Conservation (phyloP, 805 yeast genomes). For the Lipomyces yamanashiensis region DNA sequence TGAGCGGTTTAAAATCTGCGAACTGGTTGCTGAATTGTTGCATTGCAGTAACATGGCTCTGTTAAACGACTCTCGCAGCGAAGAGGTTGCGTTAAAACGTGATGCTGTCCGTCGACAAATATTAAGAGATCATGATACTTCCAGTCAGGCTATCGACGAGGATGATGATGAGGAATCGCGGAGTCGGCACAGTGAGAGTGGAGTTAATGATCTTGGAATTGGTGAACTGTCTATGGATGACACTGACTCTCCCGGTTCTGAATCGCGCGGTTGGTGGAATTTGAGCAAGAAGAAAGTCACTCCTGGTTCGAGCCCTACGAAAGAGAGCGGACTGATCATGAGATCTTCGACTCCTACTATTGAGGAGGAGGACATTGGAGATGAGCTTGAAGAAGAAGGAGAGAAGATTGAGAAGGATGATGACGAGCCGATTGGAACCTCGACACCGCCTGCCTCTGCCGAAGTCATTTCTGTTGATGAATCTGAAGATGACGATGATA, state of each 20-base stretch:
- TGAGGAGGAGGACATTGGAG: slow-evolving; percentile 22
- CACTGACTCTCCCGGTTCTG: slow-evolving; percentile 14
- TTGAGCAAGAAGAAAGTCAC: slow-evolving; percentile 24
- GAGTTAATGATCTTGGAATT: slow-evolving; percentile 18
- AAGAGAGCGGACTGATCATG: slow-evolving; percentile 15
- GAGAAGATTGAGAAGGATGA: slow-evolving; percentile 21
- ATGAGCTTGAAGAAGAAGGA: slow-evolving; percentile 21
- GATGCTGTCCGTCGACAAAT: slow-evolving; percentile 61
- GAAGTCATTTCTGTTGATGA: slow-evolving; percentile 4
- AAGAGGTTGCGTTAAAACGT: slow-evolving; percentile 67
- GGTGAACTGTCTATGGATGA: slow-evolving; percentile 27
- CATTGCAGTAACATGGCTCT: slow-evolving; percentile 98
- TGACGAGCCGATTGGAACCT: slow-evolving; percentile 15
- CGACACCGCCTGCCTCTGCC: slow-evolving; percentile 13
- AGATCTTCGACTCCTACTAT: slow-evolving; percentile 16
- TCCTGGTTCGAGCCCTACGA: slow-evolving; percentile 19
- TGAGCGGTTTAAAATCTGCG: slow-evolving; percentile 87
- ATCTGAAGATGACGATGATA: slow-evolving; percentile 3
- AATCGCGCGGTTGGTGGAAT: slow-evolving; percentile 35
- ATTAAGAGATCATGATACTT: slow-evolving; percentile 8
- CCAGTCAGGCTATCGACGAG: slow-evolving; percentile 8
- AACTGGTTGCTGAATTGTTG: slow-evolving; percentile 87
- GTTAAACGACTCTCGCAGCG: slow-evolving; percentile 76
- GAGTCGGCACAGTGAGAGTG: slow-evolving; percentile 5
- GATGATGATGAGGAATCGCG: slow-evolving; percentile 10